Evolutionary conservation across 148 eudicot species (phyloP), one percentile per base, ranked within the genome.

Genomic region (Hydrangea macrophylla): DNA sequence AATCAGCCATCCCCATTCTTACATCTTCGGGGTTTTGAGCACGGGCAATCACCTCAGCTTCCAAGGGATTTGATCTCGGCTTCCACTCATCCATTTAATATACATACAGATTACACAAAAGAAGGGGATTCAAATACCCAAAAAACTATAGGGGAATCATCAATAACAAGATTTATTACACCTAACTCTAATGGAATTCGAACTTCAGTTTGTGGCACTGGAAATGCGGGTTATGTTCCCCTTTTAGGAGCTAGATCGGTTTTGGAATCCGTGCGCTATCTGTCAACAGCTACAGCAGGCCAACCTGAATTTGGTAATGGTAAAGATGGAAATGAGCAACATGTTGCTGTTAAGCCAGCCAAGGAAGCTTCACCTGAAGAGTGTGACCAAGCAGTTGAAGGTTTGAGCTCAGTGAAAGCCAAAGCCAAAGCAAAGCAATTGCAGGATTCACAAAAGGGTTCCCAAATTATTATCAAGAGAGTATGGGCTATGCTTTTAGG

Each of bases 301-400:
- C 83, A 86, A 75, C 88, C 87, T 28, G 76, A 84, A 35, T 39
- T 67, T 50, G 75, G 51, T 32, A 31, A 70, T 26, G 62, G 53
- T 54, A 55, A 76, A 31, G 70, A 75, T 55, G 75, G 64, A 77
- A 69, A 82, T 80, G 85, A 84, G 72, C 80, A 82, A 44, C 70
- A 76, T 53, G 72, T 9, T 7, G 28, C 58, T 65, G 62, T 59
- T 63, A 57, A 81, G 58, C 84, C 74, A 69, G 76, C 65, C 58
- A 90, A 87, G 76, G 96, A 87, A 74, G 69, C 96, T 55, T 90
- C 96, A 59, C 90, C 96, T 15, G 96, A 87, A 79, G 92, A 87
- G 53, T 90, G 96, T 77, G 96, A 90, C 69, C 84, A 87, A 71
- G 96, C 96, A 17, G 96, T 90, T 62, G 92, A 85, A 77, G 96